Evolutionary conservation across 768 basidiomycete genomes (phyloP), one percentile per base, ranked within the genome.

Genomic region (Sporobolomyces phaffii): DNA sequence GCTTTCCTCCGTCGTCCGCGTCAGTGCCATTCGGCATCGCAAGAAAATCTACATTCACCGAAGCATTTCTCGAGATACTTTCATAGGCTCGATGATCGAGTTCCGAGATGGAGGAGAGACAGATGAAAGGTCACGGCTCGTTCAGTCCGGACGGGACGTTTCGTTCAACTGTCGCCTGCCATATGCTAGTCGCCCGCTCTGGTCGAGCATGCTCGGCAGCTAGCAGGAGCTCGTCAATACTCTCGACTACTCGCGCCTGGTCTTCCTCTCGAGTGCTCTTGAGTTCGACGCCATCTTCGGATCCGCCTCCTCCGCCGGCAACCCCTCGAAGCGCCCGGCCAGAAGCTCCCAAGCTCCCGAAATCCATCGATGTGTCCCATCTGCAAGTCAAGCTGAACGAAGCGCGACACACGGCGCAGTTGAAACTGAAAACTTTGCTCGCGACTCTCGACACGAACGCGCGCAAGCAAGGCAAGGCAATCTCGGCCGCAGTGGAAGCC

Each of bases 401-500:
- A 10, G 66, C 66, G 34, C 22, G 66, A 15, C 40, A 26, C 2
- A 28, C 36, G 20, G 66, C 66, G 0, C 56, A 68, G 24, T n/a
- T 47, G 34, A 60, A 63, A 34, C 56, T 68, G 8, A 61, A 50
- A 17, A 24, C 48, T 6, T 53, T 68, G 18, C 49, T 62, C 34
- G 17, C 44, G 8, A 40, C 56, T 5, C 15, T 68, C 56, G 56
- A 68, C 45, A 6, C 66, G 0, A 45, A 41, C 4, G 61, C 66
- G 24, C 31, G 50, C 18, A 59, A 59, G 33, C 66, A 63, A 34
- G 50, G 54, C 3, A 40, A 59, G 15, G 60, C 66, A 13, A 43
- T 68, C 41, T 43, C 56, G 13, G 66, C 66, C 1, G 60, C 66
- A 5, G n/a, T 70, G 0, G 60, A 62, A 26, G 65, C 69, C 4